phyloP scores from a whole-genome alignment of 768 basidiomycete genomes.

The Suillus alpinus region DNA sequence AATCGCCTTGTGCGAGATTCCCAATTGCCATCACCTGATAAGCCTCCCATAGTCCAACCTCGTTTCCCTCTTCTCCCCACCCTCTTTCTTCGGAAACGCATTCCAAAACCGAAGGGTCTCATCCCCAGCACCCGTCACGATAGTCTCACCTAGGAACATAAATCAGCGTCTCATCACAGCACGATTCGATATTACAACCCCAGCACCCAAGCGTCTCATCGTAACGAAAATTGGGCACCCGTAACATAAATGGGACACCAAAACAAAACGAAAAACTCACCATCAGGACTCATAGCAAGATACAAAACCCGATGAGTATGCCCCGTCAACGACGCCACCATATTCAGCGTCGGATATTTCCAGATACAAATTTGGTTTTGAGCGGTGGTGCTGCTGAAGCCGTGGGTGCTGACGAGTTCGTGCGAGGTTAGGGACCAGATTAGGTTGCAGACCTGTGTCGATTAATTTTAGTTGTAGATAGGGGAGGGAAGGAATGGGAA shows the following conservation, averaged over 20 bases:
- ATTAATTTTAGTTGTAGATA: no score
- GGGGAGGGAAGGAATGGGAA: no score
- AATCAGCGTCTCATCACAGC: background rate
- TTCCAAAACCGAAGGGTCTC: conserved; percentile 98
- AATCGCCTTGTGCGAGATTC: no score
- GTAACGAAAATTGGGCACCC: no score
- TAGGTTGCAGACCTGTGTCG: conserved; percentile 87
- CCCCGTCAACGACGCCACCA: conserved; percentile 92
- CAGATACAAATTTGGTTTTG: conserved; percentile 97
- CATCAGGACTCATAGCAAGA: conserved; percentile 96
- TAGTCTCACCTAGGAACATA: conserved; percentile 57
- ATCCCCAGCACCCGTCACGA: conserved; percentile 97
- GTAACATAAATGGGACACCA: no score
- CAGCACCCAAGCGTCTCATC: background rate
- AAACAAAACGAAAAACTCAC: conserved; percentile 42
- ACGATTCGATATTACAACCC: background rate
- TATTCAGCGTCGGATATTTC: conserved; percentile 90
- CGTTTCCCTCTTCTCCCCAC: conserved; percentile 35
- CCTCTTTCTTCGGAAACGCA: conserved; percentile 81
- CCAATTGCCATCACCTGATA: conserved; percentile 39
- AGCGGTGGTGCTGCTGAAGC: conserved; percentile 88
- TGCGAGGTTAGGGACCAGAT: conserved; percentile 96
- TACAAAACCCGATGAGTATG: conserved; percentile 95
- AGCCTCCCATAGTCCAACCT: conserved; percentile 46
- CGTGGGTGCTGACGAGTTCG: conserved; percentile 97